Evolutionary conservation across 345 rosid species (phyloP), one percentile per base, ranked within the genome.

Genomic region (Euclidium syriacum): DNA sequence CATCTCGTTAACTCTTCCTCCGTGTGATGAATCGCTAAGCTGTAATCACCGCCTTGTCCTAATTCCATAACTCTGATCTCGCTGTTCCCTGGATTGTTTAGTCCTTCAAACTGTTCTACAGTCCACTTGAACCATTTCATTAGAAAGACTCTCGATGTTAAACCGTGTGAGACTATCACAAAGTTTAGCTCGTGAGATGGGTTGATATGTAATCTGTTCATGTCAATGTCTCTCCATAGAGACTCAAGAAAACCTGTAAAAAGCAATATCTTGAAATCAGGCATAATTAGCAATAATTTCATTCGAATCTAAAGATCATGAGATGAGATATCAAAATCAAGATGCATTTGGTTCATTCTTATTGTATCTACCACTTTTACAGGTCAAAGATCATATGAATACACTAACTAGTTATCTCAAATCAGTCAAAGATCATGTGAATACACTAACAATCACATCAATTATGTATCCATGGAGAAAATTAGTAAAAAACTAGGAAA

Each of bases 81-180:
- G 16, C 95, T 90, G 71, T 90, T 95, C 4, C 78, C 89, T 0
- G 54, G 83, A 73, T 95, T 95, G 68, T 86, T 88, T 25, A 95
- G 71, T 14, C 1, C 73, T 74, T 95, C 97, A 4, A 90, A 88
- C 52, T 90, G 97, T 51, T 88, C 89, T 1, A 95, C 96, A 0
- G 86, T 85, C 97, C 99, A 90, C 75, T 90, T 88, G 75, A 90
- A 90, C 99, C 99, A 95, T 73, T 90, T 95, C 99, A 88, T 88
- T 44, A 95, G 86, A 83, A 95, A 90, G 12, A 95, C 96, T 0
- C 96, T 87, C 0, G 80, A 69, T 2, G 99, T 77, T 62, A 90
- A 73, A 8, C 97, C 97, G 19, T 90, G 97, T 3, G 95, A 73
- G 53, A 90, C 77, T 2, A 95, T 90, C 58, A 88, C 81, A 53